Base-by-base conservation (phyloP, 2,329 filamentous ascomycete species). In the Metarhizium brunneum region DNA sequence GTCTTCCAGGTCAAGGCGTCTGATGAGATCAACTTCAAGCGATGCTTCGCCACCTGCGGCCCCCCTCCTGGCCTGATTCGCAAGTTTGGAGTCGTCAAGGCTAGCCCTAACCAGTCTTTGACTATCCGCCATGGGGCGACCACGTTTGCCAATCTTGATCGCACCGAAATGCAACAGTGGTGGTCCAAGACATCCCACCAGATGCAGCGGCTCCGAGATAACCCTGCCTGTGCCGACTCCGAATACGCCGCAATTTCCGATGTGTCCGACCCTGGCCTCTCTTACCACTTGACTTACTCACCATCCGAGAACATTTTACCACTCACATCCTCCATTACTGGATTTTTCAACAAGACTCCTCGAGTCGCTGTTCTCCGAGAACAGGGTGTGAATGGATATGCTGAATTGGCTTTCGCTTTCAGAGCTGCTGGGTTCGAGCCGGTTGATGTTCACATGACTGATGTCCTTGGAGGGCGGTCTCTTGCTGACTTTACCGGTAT, bases 381-480 rank as follows among this genome's bases (percentile, higher is more conserved):
- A 71, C 91, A 96, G 70, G 94, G 94, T 69, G 90, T 96, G 62
- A 97, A 99, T 73, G 90, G 92, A 47, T 84, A 96, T 65, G 86
- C 90, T n/a, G 94, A 99, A 71, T 95, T 99, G 90, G 94, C 94
- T 1, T 97, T 95, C 66, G 91, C 92, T 51, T 97, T 97, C 79
- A 85, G 87, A 61, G 85, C 85, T 40, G 92, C 94, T 47, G 92
- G 92, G 42, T 97, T 97, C 74, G 86, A 91, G 52, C 84, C 92
- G 14, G 83, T 97, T 50, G 92, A 99, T 66, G 87, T 97, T 1
- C 92, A 96, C 78, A 97, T 99, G 94, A 94, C 88, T 3, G 92
- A 97, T 64, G 85, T 97, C 55, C 84, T 90, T 29, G 84, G 83
- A 11, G 87, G 88, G 16, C 84, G 89, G 59, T 91, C 89, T 0